A percentile compares a stretch with the other conserved stretches of the same genome.
Conservation (phyloP, 352 stramenopile species). For the Phytophthora sp. region DNA sequence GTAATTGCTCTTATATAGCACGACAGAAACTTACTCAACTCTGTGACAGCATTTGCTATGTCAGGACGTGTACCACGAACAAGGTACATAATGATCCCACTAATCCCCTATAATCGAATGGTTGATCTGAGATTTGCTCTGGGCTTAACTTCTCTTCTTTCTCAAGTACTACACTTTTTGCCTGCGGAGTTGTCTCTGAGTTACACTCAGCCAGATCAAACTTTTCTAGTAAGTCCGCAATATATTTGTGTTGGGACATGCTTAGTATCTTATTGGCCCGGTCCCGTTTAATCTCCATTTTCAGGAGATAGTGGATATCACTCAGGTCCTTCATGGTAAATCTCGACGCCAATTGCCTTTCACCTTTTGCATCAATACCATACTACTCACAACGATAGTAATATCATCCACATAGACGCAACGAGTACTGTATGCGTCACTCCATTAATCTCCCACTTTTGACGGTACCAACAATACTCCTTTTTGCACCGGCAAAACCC, state of each 20-base stretch:
- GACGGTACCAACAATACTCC: background rate
- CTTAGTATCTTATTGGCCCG: slow-evolving; percentile 8
- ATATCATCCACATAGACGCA: too few relatives aligned
- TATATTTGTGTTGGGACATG: slow-evolving; percentile 14
- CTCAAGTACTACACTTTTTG: too few relatives aligned
- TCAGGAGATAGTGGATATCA: slow-evolving; percentile 1
- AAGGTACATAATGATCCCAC: slow-evolving; percentile 2
- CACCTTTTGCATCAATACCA: slow-evolving; percentile 2
- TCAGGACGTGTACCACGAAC: too few relatives aligned
- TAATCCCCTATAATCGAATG: slow-evolving; percentile 13
- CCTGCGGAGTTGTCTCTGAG: too few relatives aligned
- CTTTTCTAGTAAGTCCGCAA: slow-evolving; percentile 9
- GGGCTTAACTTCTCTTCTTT: background rate
- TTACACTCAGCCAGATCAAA: slow-evolving; percentile 9
- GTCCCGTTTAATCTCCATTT: slow-evolving; percentile 2
- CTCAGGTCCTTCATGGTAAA: slow-evolving; percentile 8
- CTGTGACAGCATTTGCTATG: too few relatives aligned
- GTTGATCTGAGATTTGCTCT: slow-evolving; percentile 4
- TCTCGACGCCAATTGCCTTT: slow-evolving; percentile 1
- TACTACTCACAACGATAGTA: background rate
- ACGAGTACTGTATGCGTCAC: too few relatives aligned
- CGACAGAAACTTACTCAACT: too few relatives aligned
- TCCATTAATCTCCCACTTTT: too few relatives aligned
- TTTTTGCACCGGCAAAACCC: slow-evolving; percentile 18
- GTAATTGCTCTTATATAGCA: too few relatives aligned